Evolutionary conservation across 306 rosid genomes (phyloP), one percentile per base, ranked within the genome.

Genomic region (Dicorynia guianensis): DNA sequence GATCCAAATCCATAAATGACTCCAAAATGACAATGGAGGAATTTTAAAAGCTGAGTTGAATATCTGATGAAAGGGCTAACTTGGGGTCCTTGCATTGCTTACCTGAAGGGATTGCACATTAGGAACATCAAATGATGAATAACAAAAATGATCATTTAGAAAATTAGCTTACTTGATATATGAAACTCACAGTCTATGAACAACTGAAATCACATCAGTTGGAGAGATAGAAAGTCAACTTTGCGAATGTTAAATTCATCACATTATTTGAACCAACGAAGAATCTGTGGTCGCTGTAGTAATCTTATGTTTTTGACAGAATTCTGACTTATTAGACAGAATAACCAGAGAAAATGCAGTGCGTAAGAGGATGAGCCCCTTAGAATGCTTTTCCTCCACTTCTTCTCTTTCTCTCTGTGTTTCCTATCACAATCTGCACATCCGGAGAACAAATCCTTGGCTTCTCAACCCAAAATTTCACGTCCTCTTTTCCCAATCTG

Each of bases 381-480:
- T 4, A 52, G 49, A 44, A 52, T 6, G 39, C 75, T 49, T 38
- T 69, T 8, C 75, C 18, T 11, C 74, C 14, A 11, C 43, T 11
- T 69, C 58, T 74, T 62, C 74, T 6, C 11, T 35, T 72, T 46
- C 80, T 55, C 14, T n/a, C 33, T 65, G 80, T 49, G n/a, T 54
- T 67, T 64, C 20, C 42, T 0, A 11, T 20, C 12, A 17, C 71
- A 85, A 67, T 54, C 54, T 59, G 80, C 13, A 60, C 14, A 30
- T 18, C 72, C 0, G 86, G 76, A 57, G 73, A 74, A 81, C 34
- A 69, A 71, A 34, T 42, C 38, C 55, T 38, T 0, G 76, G 25
- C 76, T 55, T 82, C 33, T 75, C 34, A 66, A 75, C 64, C 89
- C 84, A 81, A 49, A 66, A 78, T 55, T 71, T 61, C 11, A 71